Evolutionary conservation across 73 alveolate genomes (phyloP), one percentile per base, ranked within the genome.

Genomic region (Paramecium caudatum): DNA sequence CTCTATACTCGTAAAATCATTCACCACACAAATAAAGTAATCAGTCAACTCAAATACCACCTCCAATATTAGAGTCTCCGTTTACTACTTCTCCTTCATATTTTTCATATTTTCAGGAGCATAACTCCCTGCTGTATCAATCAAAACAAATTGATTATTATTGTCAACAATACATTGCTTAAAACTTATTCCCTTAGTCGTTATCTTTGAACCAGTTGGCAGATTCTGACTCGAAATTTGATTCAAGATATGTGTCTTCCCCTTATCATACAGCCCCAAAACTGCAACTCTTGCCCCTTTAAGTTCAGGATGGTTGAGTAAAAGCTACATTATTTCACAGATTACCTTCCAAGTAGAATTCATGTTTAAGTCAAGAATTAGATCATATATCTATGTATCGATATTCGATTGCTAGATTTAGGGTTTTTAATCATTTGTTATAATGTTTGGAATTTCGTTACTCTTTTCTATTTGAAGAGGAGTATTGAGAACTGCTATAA

Each of bases 231-330:
- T 84, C n/a, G 90, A 34, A 15, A 84, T 25, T 61, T 55, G 21
- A 36, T 84, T 84, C 23, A 84, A 27, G 0, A 84, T 49, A 25
- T 61, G 83, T 6, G 92, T 84, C 36, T 84, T 84, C 15, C 92
- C 92, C 37, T 84, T 84, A n/a, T 84, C 92, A 37, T 84, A 84
- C 25, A 82, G 33, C 19, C 92, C 92, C 21, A 82, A 30, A 23
- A 84, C 92, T 36, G 92, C 83, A 23, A 84, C 70, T 27, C 47
- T 74, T 39, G 88, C 88, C 0, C 88, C 88, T 74, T 74, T 74
- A 10, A 74, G 47, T 5, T 36, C 65, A 74, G 36, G 36, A 30
- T 74, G n/a, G 10, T 74, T 74, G 39, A 74, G n/a, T 15, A 39
- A 74, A 7, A 74, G 32, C 88, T 74, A 74, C 43, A 74, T 0